Conservation (phyloP, 139 green algal genomes). For the Ulvella scutata region DNA sequence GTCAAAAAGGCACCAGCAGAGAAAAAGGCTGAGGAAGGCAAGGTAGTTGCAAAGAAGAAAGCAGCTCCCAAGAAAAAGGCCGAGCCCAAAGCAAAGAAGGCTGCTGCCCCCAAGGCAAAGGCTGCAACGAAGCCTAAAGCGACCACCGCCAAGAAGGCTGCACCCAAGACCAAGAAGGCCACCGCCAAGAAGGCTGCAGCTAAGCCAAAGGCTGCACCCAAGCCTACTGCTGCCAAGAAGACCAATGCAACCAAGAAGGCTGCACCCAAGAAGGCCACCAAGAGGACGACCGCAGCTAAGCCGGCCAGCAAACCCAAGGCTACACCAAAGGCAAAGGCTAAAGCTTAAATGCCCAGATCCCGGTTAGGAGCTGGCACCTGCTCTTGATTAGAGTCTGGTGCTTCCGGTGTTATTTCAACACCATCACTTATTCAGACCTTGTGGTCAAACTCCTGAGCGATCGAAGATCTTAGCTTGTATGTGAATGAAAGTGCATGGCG, state of each 20-base stretch:
- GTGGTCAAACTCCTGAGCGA: no score
- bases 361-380: no score
- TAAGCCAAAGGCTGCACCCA: not conserved
- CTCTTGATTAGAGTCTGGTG: no score
- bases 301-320: not conserved
- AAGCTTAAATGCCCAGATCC: no score
- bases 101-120: slow-evolving; percentile 8
- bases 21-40: slow-evolving; percentile 5
- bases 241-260: not conserved
- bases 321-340: not conserved
- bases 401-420: no score
- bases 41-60: slow-evolving; percentile 15
- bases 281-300: not conserved
- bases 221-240: not conserved
- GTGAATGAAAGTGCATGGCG: no score
- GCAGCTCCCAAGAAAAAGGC: slow-evolving; percentile 10
- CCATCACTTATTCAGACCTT: no score
- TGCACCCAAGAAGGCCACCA: not conserved
- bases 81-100: slow-evolving; percentile 15
- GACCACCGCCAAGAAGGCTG: not conserved
- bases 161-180: not conserved
- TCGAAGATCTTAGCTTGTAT: no score
- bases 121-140: slow-evolving; percentile 10
- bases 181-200: not conserved
- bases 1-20: not conserved